These are phyloP conservation scores for Inosperma sp. DNA, from an alignment of 768 basidiomycete genomes.

Conservation along the genomic window DNA sequence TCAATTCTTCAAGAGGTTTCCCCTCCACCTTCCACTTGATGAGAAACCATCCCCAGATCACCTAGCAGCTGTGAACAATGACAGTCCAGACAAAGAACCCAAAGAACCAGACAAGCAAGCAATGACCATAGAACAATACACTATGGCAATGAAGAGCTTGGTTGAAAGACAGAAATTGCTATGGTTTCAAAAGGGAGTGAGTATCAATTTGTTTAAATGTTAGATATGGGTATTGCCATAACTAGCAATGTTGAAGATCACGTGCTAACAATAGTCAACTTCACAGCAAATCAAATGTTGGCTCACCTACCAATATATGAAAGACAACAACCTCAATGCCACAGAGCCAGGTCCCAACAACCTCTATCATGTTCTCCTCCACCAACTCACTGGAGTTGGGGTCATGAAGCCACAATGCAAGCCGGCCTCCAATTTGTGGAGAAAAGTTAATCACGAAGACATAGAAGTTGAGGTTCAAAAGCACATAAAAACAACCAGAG, in stretches of 20 bases:
- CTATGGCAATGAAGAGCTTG: not conserved
- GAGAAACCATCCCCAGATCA: conserved; percentile 1
- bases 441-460: not conserved
- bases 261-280: not conserved
- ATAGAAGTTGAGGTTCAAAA: conserved; percentile 5
- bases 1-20: conserved; percentile 4
- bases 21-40: not conserved
- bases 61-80: conserved; percentile 1
- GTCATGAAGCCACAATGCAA: not conserved
- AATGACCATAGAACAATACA: conserved; percentile 2
- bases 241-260: no score
- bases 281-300: conserved; percentile 21
- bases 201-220: not conserved
- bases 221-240: no score
- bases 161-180: not conserved
- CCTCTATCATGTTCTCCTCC: conserved; percentile 6
- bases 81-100: conserved; percentile 8
- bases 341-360: conserved; percentile 4
- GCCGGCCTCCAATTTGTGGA: conserved; percentile 10
- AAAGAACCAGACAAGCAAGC: not conserved
- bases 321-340: conserved; percentile 9
- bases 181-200: conserved; percentile 3
- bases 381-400: conserved; percentile 3
- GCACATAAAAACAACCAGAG: not conserved
- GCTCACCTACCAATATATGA: conserved; percentile 15